A percentile compares a stretch with the other conserved stretches of the same genome.
Evolutionary conservation across 306 rosid genomes (phyloP).

Genomic region (Alnus rubra): DNA sequence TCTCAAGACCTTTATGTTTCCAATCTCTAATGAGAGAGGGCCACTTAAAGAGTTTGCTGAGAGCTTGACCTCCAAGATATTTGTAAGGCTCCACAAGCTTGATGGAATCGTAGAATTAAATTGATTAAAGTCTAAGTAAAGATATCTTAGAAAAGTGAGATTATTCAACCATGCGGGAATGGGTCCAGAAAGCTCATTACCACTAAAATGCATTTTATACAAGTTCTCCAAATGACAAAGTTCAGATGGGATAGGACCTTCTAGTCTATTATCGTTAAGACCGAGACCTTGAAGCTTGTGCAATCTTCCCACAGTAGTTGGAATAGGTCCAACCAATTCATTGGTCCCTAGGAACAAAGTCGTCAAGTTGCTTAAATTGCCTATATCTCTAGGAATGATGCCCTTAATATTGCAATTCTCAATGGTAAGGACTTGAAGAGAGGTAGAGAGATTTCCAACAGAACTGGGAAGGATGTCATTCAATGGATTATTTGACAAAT

Average conservation of each 20-base stretch:
- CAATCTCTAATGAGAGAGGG: slow-evolving; percentile 6
- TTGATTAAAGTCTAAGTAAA: slow-evolving; percentile 5
- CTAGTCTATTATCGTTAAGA: too few species aligned
- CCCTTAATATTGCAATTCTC: too few species aligned
- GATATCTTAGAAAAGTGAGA: background rate
- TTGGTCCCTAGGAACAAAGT: too few species aligned
- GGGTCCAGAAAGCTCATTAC: slow-evolving; percentile 12
- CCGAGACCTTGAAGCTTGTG: too few species aligned
- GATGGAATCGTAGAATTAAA: slow-evolving; percentile 10
- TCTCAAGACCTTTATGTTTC: too few species aligned
- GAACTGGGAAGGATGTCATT: background rate
- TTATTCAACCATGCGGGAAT: background rate
- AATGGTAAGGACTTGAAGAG: background rate
- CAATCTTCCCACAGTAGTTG: too few species aligned
- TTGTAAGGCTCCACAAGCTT: slow-evolving; percentile 4
- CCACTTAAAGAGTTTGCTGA: slow-evolving; percentile 26
- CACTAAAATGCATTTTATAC: background rate
- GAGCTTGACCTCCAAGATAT: slow-evolving; percentile 7
- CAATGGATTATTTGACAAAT: background rate
- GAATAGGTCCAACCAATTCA: too few species aligned
- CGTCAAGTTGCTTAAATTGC: too few species aligned
- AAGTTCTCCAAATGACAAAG: slow-evolving; percentile 7
- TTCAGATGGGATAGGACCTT: background rate
- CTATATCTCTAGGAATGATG: background rate
- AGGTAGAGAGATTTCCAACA: background rate